These are phyloP conservation scores for sunflower (Helianthus annuus) DNA, from an alignment of 129 eudicot species.

Conservation along the genomic window DNA sequence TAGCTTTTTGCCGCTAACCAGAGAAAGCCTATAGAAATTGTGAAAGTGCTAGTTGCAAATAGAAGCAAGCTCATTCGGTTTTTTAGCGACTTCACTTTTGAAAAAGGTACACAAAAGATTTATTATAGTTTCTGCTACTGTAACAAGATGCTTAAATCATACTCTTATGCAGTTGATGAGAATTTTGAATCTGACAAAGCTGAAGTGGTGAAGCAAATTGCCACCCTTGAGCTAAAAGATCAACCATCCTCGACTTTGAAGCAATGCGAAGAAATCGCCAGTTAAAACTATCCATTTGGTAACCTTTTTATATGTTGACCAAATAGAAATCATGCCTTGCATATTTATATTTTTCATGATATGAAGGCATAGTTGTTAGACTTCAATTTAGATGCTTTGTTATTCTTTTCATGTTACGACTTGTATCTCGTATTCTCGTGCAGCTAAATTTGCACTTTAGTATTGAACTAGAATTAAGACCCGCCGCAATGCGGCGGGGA, in stretches of 20 bases:
- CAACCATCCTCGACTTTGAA: conserved; percentile 33
- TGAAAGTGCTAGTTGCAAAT: conserved; percentile 53
- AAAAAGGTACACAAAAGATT: conserved; percentile 43
- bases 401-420: conserved; percentile 22
- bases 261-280: conserved; percentile 40
- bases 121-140: not conserved
- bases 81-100: conserved; percentile 47
- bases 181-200: conserved; percentile 60
- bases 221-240: conserved; percentile 43
- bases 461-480: too few relatives aligned
- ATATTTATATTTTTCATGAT: conserved; percentile 22
- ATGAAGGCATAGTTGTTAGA: conserved; percentile 19
- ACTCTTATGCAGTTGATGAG: conserved; percentile 42
- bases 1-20: conserved; percentile 66
- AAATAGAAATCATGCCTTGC: conserved; percentile 34
- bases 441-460: conserved; percentile 21
- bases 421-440: not conserved
- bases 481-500: too few relatives aligned
- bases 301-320: conserved; percentile 17
- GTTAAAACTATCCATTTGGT: conserved; percentile 23
- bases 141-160: conserved; percentile 21
- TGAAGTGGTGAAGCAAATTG: conserved; percentile 65
- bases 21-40: conserved; percentile 59
- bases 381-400: conserved; percentile 5
- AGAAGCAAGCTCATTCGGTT: conserved; percentile 63